A percentile compares a stretch with the other conserved stretches of the same genome.
Conservation (phyloP, 2,329 filamentous ascomycete species). For the Fusarium sp. region DNA sequence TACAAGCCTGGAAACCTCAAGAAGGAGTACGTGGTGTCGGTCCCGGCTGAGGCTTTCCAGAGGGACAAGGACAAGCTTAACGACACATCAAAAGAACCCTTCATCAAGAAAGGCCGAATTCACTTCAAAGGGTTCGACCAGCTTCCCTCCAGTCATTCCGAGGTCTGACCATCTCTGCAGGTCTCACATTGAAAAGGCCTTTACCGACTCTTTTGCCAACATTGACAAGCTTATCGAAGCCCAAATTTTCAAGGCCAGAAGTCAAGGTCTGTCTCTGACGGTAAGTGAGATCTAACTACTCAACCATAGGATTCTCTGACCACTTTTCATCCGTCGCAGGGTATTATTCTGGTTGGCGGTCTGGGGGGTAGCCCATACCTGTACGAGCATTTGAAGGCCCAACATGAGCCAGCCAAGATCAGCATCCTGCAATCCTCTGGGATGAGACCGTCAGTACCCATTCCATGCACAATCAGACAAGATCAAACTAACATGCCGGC, state of each 20-base stretch:
- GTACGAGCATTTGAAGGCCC: neutral
- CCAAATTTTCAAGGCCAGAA: neutral
- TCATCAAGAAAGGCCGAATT: neutral
- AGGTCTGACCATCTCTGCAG: neutral
- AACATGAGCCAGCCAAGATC: neutral
- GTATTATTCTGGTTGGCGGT: neutral
- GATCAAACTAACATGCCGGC: neutral
- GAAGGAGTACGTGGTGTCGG: constrained; percentile 21
- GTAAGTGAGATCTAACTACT: neutral
- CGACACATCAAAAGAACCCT: neutral
- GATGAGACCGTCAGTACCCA: neutral
- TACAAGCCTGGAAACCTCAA: constrained; percentile 7
- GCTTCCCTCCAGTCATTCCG: neutral
- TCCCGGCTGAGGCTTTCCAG: constrained; percentile 12
- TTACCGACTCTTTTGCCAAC: neutral
- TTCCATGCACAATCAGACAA: neutral
- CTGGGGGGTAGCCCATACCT: neutral
- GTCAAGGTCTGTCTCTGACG: neutral
- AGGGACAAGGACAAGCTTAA: neutral
- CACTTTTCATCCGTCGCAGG: neutral
- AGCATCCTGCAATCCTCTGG: neutral
- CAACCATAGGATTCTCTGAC: neutral
- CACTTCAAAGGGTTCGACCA: neutral
- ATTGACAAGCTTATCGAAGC: neutral
- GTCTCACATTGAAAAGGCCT: neutral